Conservation (phyloP, 139 green algal species). For the Tetraselmis striata region DNA sequence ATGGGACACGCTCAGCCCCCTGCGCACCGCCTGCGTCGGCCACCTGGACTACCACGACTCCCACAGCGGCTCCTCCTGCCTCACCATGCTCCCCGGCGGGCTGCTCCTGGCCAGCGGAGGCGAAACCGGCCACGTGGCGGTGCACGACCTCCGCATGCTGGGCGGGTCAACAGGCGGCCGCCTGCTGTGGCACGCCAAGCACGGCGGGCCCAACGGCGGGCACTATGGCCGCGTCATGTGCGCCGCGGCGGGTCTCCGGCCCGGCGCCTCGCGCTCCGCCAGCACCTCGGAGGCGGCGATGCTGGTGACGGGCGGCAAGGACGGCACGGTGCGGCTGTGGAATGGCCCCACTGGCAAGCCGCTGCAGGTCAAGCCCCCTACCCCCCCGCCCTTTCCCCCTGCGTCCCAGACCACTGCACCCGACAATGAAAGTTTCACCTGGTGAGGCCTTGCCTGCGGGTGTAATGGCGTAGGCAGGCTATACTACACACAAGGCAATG, state of each 20-base stretch:
- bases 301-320: slow-evolving; percentile 36
- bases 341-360: slow-evolving; percentile 1
- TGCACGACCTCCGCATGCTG: slow-evolving; percentile 62
- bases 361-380: slow-evolving; percentile 11
- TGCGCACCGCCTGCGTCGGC: slow-evolving; percentile 29
- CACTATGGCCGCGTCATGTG: neutral
- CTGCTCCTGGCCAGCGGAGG: slow-evolving; percentile 62
- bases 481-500: too few relatives aligned
- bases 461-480: too few relatives aligned
- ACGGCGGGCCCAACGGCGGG: neutral
- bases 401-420: neutral
- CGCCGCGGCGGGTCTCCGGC: neutral
- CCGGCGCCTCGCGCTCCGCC: neutral
- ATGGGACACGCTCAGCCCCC: slow-evolving; percentile 55
- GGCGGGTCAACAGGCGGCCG: slow-evolving; percentile 3
- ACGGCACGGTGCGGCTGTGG: slow-evolving; percentile 36
- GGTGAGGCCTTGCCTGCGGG: too few relatives aligned
- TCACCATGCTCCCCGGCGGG: slow-evolving; percentile 25
- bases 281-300: slow-evolving; percentile 11
- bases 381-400: neutral
- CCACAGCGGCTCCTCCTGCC: neutral
- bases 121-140: slow-evolving; percentile 40
- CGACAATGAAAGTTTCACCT: too few relatives aligned
- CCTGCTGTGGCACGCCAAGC: slow-evolving; percentile 10
- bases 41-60: slow-evolving; percentile 26